Evolutionary conservation across 345 rosid genomes (phyloP).

Genomic region (Linum usitatissimum): DNA sequence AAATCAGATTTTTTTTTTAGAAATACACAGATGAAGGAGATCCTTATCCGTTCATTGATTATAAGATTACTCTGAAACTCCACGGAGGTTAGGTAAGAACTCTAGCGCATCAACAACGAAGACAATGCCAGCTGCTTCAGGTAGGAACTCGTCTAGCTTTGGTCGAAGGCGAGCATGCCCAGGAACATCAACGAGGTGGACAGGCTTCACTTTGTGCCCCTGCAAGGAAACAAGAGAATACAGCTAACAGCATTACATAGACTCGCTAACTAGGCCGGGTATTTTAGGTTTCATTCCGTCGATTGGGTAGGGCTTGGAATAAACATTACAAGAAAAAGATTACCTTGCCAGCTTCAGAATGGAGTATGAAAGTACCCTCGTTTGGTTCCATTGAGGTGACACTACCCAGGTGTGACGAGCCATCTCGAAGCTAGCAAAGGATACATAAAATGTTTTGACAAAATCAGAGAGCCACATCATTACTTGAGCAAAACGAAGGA

Average conservation of each 20-base stretch:
- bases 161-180: conserved; percentile 85
- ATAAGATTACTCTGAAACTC: conserved; percentile 56
- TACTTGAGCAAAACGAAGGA: too few relatives aligned
- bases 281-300: not conserved
- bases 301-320: not conserved
- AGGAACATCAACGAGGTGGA: conserved; percentile 89
- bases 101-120: conserved; percentile 90
- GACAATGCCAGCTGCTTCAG: conserved; percentile 77
- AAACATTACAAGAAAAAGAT: conserved; percentile 2
- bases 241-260: not conserved
- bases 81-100: conserved; percentile 67
- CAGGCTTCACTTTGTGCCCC: conserved; percentile 65
- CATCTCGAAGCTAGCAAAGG: conserved; percentile 74
- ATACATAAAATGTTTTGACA: conserved; percentile 11
- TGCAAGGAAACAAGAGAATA: conserved; percentile 15
- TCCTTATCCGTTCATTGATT: not conserved
- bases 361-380: conserved; percentile 63
- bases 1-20: not conserved
- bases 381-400: conserved; percentile 96
- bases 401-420: conserved; percentile 71
- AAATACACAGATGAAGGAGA: not conserved
- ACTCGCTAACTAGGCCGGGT: not conserved
- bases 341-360: conserved; percentile 65
- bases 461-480: conserved; percentile 3
- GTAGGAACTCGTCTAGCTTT: conserved; percentile 70